A percentile compares a stretch with the other conserved stretches of the same genome.
Evolutionary conservation across 1,139 yeast genomes (phyloP).

Genomic region (Candida frijolesensis): DNA sequence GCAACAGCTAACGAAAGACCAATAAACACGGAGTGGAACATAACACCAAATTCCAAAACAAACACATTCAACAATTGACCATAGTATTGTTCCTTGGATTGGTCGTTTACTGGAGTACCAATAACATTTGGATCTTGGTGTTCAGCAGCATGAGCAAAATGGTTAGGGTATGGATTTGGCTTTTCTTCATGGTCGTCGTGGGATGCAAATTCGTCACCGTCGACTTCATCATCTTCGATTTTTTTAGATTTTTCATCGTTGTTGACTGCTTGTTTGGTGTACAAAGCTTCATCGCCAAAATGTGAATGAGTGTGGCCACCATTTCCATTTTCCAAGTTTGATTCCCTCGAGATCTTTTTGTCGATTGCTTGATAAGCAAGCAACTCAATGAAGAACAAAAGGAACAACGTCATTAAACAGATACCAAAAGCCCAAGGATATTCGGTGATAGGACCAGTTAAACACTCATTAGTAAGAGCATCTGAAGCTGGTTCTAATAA

Average conservation of each 20-base stretch:
- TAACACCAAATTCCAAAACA: constrained; percentile 75
- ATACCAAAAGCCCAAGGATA: constrained; percentile 48
- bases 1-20: constrained; percentile 76
- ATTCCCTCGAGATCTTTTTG: constrained; percentile 24
- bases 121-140: constrained; percentile 58
- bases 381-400: constrained; percentile 56
- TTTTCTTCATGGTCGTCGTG: constrained; percentile 18
- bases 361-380: constrained; percentile 55
- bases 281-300: constrained; percentile 45
- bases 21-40: constrained; percentile 80
- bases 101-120: constrained; percentile 41
- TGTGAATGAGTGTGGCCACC: constrained; percentile 54
- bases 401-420: constrained; percentile 39
- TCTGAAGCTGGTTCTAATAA: constrained; percentile 77
- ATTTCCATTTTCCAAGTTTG: constrained; percentile 16
- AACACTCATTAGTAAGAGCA: constrained; percentile 34
- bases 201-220: constrained; percentile 14
- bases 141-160: constrained; percentile 49
- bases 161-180: constrained; percentile 37
- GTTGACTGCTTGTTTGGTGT: constrained; percentile 25
- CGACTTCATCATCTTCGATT: constrained; percentile 21
- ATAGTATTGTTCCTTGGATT: constrained; percentile 41
- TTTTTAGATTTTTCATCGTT: constrained; percentile 23
- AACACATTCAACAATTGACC: constrained; percentile 52
- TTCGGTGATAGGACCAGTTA: constrained; percentile 35